These are phyloP conservation scores for Trypanosoma avium DNA, from an alignment of 208 protist species.

Conservation along the genomic window DNA sequence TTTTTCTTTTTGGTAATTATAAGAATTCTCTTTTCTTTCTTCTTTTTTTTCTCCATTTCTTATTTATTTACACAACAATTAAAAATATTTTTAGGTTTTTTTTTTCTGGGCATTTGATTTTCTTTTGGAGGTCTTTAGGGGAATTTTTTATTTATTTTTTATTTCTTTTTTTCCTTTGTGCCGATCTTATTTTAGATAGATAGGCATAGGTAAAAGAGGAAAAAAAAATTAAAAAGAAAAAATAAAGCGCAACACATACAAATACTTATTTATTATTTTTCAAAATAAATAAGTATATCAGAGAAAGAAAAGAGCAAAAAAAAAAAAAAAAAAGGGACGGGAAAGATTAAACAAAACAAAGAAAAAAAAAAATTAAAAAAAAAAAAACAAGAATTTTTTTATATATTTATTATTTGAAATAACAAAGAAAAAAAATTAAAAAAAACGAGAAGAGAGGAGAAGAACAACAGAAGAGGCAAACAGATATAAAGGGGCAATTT, in stretches of 20 bases:
- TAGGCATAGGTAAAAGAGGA: not conserved
- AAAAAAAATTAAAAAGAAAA: not conserved
- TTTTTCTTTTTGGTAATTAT: not conserved
- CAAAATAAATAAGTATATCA: not conserved
- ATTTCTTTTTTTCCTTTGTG: too few species aligned
- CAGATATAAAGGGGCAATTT: too few species aligned
- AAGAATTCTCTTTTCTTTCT: constrained; percentile 2
- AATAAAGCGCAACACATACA: too few species aligned
- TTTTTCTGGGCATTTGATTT: not conserved
- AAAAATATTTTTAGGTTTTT: not conserved
- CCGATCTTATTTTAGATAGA: too few species aligned
- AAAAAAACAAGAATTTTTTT: not conserved
- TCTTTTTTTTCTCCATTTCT: not conserved
- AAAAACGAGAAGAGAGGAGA: too few species aligned
- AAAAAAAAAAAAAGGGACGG: not conserved
- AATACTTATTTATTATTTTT: too few species aligned
- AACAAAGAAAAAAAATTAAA: too few species aligned
- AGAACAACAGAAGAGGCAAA: too few species aligned
- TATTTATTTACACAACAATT: not conserved
- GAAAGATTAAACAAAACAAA: not conserved
- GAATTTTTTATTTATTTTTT: too few species aligned
- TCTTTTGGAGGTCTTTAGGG: not conserved
- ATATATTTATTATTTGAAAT: too few species aligned
- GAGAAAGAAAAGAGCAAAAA: not conserved
- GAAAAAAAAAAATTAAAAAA: not conserved